Conservation (phyloP, 495 filamentous ascomycete species). For the Pyrenula aspistea region DNA sequence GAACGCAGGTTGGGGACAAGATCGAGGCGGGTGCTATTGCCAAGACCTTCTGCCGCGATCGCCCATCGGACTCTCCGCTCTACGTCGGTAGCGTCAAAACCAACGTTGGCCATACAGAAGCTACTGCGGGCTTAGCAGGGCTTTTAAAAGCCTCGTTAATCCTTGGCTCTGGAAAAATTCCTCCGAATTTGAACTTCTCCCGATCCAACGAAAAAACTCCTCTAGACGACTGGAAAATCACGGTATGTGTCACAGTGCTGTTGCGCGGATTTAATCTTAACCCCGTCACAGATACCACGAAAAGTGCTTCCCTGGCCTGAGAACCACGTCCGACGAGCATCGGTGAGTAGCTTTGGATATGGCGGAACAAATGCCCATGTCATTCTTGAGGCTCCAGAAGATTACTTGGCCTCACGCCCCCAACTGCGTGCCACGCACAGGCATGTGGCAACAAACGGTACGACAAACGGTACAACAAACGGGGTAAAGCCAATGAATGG, state of each 20-base stretch:
- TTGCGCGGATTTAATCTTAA: not conserved
- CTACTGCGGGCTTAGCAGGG: constrained; percentile 17
- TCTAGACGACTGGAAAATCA: constrained; percentile 8
- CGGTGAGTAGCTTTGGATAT: constrained; percentile 49
- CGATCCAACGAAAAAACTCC: constrained; percentile 31
- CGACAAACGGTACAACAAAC: not conserved
- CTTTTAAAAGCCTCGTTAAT: constrained; percentile 26
- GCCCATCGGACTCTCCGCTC: constrained; percentile 43
- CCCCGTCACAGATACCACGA: not conserved
- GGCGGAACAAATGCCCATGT: constrained; percentile 45
- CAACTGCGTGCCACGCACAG: constrained; percentile 15
- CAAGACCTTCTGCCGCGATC: constrained; percentile 10
- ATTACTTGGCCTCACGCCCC: not conserved
- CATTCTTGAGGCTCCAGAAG: constrained; percentile 26
- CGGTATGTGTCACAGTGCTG: constrained; percentile 3
- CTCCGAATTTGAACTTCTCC: constrained; percentile 40
- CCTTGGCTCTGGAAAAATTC: constrained; percentile 21
- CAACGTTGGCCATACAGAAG: constrained; percentile 21
- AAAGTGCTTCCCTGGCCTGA: not conserved
- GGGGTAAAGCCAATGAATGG: not conserved
- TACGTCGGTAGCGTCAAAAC: constrained; percentile 63
- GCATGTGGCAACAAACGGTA: not conserved
- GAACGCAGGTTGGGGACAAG: constrained; percentile 29
- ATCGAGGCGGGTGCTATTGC: constrained; percentile 18
- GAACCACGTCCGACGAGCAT: constrained; percentile 31